phyloP scores from a whole-genome alignment of 2,329 filamentous ascomycete species.

The Tolypocladium cylindrosporum region DNA sequence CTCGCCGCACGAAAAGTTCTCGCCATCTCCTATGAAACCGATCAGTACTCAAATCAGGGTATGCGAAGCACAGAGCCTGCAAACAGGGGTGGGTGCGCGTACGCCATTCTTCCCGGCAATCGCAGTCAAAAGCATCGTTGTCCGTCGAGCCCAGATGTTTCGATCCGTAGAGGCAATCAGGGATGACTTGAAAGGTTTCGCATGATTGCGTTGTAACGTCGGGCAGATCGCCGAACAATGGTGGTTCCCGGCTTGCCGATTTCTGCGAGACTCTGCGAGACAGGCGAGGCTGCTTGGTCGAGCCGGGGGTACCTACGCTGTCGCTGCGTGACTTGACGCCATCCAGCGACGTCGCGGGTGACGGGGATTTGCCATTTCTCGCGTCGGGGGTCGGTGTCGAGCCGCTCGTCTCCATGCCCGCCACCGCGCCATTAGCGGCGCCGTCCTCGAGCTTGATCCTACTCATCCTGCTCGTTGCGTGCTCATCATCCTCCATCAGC shows the following conservation, averaged over 20 bases:
- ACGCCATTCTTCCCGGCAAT: slow-evolving; percentile 94
- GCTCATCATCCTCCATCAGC: slow-evolving; percentile 31
- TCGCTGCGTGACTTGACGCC: slow-evolving; percentile 36
- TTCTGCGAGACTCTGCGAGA: slow-evolving; percentile 65
- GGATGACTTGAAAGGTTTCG: slow-evolving; percentile 68
- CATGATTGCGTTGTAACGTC: slow-evolving; percentile 71
- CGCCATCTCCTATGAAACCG: slow-evolving; percentile 38
- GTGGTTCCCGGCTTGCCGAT: slow-evolving; percentile 48
- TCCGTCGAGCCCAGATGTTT: slow-evolving; percentile 88
- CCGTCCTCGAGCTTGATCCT: slow-evolving; percentile 33
- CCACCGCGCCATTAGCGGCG: slow-evolving; percentile 21
- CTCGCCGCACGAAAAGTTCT: slow-evolving; percentile 83
- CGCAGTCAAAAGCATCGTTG: slow-evolving; percentile 84
- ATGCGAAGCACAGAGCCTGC: neutral
- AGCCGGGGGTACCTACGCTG: slow-evolving; percentile 36
- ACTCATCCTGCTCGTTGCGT: slow-evolving; percentile 30
- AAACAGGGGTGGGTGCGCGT: slow-evolving; percentile 31
- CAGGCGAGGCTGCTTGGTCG: slow-evolving; percentile 55
- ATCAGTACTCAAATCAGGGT: slow-evolving; percentile 2
- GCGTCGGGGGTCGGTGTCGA: slow-evolving; percentile 25
- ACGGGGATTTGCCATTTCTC: slow-evolving; percentile 16
- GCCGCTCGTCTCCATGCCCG: slow-evolving; percentile 31
- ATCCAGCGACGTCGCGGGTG: slow-evolving; percentile 33
- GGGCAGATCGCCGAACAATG: slow-evolving; percentile 63
- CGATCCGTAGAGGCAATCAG: slow-evolving; percentile 81